Conservation (phyloP, 805 yeast genomes). For the Cyberlindnera maritima region DNA sequence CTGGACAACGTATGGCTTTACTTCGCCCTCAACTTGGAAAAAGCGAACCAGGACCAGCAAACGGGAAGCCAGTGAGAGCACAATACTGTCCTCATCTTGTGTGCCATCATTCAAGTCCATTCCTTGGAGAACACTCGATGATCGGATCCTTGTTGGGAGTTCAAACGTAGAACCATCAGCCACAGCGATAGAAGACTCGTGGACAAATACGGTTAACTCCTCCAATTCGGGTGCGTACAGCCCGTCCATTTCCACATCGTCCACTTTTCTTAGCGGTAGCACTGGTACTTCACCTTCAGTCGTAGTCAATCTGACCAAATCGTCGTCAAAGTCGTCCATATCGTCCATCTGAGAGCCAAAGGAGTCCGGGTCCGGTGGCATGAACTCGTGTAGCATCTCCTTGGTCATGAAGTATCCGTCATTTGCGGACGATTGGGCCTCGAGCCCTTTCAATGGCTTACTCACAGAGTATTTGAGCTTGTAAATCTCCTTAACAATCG, state of each 20-base stretch:
- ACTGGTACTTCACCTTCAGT: constrained; percentile 16
- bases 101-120: constrained; percentile 5
- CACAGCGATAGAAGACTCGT: constrained; percentile 16
- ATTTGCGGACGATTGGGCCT: neutral
- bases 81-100: constrained; percentile 35
- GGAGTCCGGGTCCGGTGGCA: constrained; percentile 24
- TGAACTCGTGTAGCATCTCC: constrained; percentile 24
- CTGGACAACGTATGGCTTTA: constrained; percentile 43
- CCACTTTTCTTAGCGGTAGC: constrained; percentile 9
- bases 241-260: constrained; percentile 3
- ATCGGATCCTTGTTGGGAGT: constrained; percentile 18
- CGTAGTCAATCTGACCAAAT: constrained; percentile 9
- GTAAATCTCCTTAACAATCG: constrained; percentile 35
- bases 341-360: constrained; percentile 21
- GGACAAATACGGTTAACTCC: constrained; percentile 16
- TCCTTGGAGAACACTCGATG: constrained; percentile 20
- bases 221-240: constrained; percentile 14
- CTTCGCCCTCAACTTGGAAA: constrained; percentile 21
- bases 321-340: constrained; percentile 18
- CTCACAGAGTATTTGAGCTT: constrained; percentile 26
- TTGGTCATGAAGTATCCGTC: constrained; percentile 31
- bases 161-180: constrained; percentile 12
- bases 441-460: constrained; percentile 23
- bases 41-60: constrained; percentile 38
- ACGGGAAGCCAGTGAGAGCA: constrained; percentile 38